Percentiles rank a stretch among this genome's conserved stretches.
Evolutionary conservation across 2,329 filamentous ascomycete genomes (phyloP).

Genomic region (Aspergillus japonicus): DNA sequence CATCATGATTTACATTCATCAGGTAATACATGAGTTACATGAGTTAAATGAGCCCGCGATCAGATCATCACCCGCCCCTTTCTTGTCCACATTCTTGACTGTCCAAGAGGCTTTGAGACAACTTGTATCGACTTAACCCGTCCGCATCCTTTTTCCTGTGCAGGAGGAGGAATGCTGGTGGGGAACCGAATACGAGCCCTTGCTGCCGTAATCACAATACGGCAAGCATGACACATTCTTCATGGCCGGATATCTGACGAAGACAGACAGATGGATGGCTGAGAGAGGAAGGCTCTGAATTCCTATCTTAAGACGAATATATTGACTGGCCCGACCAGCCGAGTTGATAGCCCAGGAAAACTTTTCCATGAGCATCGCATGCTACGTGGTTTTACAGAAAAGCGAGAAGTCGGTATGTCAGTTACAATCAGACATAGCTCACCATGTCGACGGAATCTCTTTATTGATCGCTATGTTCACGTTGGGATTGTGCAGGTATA

Average conservation of each 20-base stretch:
- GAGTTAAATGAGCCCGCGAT: too few species aligned
- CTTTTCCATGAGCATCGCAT: not conserved
- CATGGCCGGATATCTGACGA: not conserved
- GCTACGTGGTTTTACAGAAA: not conserved
- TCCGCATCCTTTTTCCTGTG: not conserved
- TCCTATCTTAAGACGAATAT: not conserved
- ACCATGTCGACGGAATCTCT: not conserved
- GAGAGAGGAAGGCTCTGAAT: not conserved
- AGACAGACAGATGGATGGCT: not conserved
- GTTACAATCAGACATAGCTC: not conserved
- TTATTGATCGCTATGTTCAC: not conserved
- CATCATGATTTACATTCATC: not conserved
- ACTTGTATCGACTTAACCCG: not conserved
- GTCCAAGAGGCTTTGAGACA: not conserved
- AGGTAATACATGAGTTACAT: not conserved
- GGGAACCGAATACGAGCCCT: conserved; percentile 6
- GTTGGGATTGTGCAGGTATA: not conserved
- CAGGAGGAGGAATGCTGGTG: not conserved
- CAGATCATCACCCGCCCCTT: not conserved
- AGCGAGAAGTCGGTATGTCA: not conserved
- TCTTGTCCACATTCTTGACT: not conserved
- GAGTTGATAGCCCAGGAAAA: not conserved
- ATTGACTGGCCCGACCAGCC: not conserved
- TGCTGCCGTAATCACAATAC: conserved; percentile 5
- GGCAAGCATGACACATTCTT: conserved; percentile 6